Conservation (phyloP, 306 rosid genomes). For the Prunus davidiana region DNA sequence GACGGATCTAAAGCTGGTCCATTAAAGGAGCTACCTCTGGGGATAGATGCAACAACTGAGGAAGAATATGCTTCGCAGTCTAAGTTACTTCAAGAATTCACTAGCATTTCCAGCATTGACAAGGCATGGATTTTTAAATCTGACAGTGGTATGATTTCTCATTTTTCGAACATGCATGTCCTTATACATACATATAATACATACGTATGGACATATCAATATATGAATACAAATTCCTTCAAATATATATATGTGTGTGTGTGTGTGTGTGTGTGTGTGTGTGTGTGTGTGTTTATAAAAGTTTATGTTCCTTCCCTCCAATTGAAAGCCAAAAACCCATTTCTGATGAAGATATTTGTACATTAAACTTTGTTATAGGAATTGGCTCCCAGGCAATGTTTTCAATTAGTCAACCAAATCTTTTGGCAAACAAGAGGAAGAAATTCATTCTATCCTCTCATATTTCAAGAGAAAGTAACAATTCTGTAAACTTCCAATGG, state of each 20-base stretch:
- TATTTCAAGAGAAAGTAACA: conserved; percentile 38
- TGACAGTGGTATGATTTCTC: conserved; percentile 39
- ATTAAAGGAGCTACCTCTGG: conserved; percentile 46
- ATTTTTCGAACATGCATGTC: neutral
- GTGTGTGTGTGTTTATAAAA: too few species aligned
- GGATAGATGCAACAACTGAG: conserved; percentile 53
- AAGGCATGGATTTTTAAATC: conserved; percentile 73
- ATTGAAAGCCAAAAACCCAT: neutral
- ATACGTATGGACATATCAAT: neutral
- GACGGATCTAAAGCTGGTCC: conserved; percentile 35
- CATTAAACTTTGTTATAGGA: conserved; percentile 27
- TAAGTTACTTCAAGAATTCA: conserved; percentile 62
- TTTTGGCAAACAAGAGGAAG: conserved; percentile 63
- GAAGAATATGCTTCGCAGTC: conserved; percentile 65
- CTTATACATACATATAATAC: neutral
- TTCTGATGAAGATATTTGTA: neutral
- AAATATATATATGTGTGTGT: neutral
- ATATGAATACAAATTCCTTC: too few species aligned
- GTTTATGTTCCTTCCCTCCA: neutral
- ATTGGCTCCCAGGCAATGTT: conserved; percentile 57
- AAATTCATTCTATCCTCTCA: conserved; percentile 48
- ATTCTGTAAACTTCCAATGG: conserved; percentile 57
- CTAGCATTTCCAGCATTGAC: conserved; percentile 58
- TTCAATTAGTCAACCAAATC: conserved; percentile 52
- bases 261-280: too few species aligned